Evolutionary conservation across 148 eudicot species (phyloP), one percentile per base, ranked within the genome.

Genomic region (Beta vulgaris): DNA sequence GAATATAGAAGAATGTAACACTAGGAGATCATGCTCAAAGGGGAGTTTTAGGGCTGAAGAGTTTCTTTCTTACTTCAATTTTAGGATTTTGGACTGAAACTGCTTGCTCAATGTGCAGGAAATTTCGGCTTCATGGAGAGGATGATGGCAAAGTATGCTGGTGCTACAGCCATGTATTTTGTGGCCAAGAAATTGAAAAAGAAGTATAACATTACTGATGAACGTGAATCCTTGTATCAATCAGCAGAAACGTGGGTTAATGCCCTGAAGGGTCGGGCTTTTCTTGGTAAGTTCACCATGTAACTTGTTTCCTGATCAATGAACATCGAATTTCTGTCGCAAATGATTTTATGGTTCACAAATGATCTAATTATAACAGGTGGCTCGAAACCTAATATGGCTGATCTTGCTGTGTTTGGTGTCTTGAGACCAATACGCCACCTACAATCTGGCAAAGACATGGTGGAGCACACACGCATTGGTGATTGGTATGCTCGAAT

Each of bases 221-320:
- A 90, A 78, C 96, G 98, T 57, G 87, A 82, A 70, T 81, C 97
- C 48, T 81, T 94, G 84, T 92, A 94, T 73, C 87, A 92, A 75
- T 88, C 98, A 77, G 98, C 97, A 66, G 98, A 92, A 76, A 88
- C 91, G 71, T 94, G 98, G 98, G 98, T 94, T n/a, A 89, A 89
- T 81, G 99, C 99, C 63, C 83, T 95, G 21, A 83, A 85, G 49
- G 96, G 89, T 34, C 91, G 91, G 48, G 81, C 88, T 71, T 92
- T 81, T 87, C 96, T 90, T 28, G 99, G 99, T 95, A 58, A 29
- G 85, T 78, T 44, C 73, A 32, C 39, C 78, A 21, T 51, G 26
- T 9, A 18, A 29, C 19, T 43, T 26, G 14, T 49, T 61, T 25
- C 32, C 13, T 13, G 39, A 29, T 29, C 23, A 26, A 69, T 26